Base-by-base conservation (phyloP, 257 asterid genomes). In the Hygrophila difformis region DNA sequence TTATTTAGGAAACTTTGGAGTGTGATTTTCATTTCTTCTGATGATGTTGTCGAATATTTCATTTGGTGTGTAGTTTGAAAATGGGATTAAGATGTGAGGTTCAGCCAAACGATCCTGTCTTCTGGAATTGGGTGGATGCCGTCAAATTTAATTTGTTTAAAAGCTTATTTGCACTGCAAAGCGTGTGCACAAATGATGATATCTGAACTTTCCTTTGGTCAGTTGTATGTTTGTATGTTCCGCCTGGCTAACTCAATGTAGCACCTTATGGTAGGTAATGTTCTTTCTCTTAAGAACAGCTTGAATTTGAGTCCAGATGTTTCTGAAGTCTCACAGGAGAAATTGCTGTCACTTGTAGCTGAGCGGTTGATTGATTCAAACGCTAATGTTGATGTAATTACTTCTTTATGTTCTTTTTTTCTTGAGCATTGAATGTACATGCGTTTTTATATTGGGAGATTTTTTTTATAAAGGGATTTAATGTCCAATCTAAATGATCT, bases 301-400 rank as follows among this genome's bases (percentile, higher is more conserved):
- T 68, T 85, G 74, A 77, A 71, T 64, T 61, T 85, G 83, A 82
- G 91, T 71, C 74, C 96, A 56, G 94, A 85, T 64, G 63, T 77
- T 60, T 66, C 86, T 18, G 93, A 85, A 75, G 93, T 85, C 62
- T 82, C 98, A 1, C 98, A 89, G 77, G 92, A 89, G 66, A 77
- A 75, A 51, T 70, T 89, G 81, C 86, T 85, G 6, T 77, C 91
- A 1, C 94, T 89, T 51, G 91, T 89, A 48, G 96, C 88, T 42
- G 96, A 82, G 69, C 80, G 84, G 52, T 66, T 89, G 65, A 72
- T 89, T 39, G 94, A 82, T 66, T 77, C 88, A 23, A 89, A 89
- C 74, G 69, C 64, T 57, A 68, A 70, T 61, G 50, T 47, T 47
- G 66, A 79, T 45, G 93, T 84, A 79, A 69, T 40, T 61, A 8